Evolutionary conservation across 2,329 filamentous ascomycete species (phyloP).

Genomic region (Parastagonospora avenae): DNA sequence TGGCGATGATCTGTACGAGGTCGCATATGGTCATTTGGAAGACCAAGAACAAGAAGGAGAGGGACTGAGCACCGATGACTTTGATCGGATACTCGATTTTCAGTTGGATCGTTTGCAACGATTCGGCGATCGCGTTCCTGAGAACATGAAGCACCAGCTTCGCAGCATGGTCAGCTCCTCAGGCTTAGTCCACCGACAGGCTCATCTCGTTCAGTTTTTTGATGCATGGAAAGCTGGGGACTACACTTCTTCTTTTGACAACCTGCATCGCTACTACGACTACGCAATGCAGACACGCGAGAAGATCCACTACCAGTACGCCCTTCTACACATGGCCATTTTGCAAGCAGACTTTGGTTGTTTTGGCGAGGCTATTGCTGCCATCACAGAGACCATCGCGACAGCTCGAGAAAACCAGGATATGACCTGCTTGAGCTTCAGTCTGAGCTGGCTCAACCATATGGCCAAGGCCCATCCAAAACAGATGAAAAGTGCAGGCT

Average conservation of each 20-base stretch:
- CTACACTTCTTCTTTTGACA: slow-evolving; percentile 87
- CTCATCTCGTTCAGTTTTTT: slow-evolving; percentile 83
- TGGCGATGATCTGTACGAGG: slow-evolving; percentile 53
- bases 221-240: slow-evolving; percentile 92
- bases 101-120: slow-evolving; percentile 88
- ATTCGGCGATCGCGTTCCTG: slow-evolving; percentile 79
- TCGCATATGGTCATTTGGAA: slow-evolving; percentile 57
- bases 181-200: slow-evolving; percentile 71
- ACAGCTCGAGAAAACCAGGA: slow-evolving; percentile 95
- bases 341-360: slow-evolving; percentile 95
- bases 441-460: slow-evolving; percentile 93
- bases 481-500: slow-evolving; percentile 71
- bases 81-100: slow-evolving; percentile 82
- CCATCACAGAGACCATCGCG: slow-evolving; percentile 92
- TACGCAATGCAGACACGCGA: slow-evolving; percentile 89
- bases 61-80: slow-evolving; percentile 74
- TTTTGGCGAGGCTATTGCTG: slow-evolving; percentile 84
- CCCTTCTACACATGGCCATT: slow-evolving; percentile 88
- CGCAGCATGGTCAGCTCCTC: slow-evolving; percentile 70
- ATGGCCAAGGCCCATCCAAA: slow-evolving; percentile 85
- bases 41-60: slow-evolving; percentile 47
- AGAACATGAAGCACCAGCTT: slow-evolving; percentile 74
- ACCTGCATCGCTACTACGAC: slow-evolving; percentile 93
- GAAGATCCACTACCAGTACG: slow-evolving; percentile 90
- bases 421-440: slow-evolving; percentile 90